Percentiles rank a stretch among this genome's conserved stretches.
These are phyloP conservation scores for Sclerotinia borealis DNA, from an alignment of 2,329 filamentous ascomycete genomes.

Conservation along the genomic window DNA sequence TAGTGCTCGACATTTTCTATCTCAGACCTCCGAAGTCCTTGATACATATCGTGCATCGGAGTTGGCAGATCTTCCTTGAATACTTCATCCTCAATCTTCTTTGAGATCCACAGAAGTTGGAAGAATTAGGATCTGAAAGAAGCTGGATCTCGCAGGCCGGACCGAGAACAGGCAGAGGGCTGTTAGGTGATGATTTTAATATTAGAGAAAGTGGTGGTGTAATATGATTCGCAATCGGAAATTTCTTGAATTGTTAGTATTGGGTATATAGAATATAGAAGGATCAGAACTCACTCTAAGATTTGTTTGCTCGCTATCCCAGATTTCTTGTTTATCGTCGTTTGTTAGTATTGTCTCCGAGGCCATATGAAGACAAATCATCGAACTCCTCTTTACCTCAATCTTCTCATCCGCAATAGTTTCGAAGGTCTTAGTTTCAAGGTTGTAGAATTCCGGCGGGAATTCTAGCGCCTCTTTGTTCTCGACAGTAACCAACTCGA, in stretches of 20 bases:
- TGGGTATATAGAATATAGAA: background rate
- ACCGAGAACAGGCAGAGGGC: background rate
- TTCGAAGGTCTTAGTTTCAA: conserved; percentile 13
- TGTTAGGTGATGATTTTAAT: background rate
- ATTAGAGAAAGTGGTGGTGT: conserved; percentile 31
- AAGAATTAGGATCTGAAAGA: conserved; percentile 22
- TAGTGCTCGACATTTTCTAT: conserved; percentile 12
- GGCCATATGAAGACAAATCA: conserved; percentile 21
- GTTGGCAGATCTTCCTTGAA: conserved; percentile 29
- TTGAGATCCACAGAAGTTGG: conserved; percentile 24
- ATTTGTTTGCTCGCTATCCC: conserved; percentile 20
- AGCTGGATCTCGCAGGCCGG: conserved; percentile 22
- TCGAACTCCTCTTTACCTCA: conserved; percentile 22
- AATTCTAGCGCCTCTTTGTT: conserved; percentile 26
- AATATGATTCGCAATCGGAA: conserved; percentile 21
- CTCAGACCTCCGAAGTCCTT: conserved; percentile 27
- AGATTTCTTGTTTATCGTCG: conserved; percentile 23
- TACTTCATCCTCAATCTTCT: conserved; percentile 25
- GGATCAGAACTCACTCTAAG: conserved; percentile 19
- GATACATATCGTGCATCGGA: conserved; percentile 17
- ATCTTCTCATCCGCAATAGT: conserved; percentile 25
- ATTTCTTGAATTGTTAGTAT: conserved; percentile 16
- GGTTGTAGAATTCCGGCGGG: conserved; percentile 16
- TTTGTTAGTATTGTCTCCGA: conserved; percentile 20
- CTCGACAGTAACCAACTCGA: conserved; percentile 27